Base-by-base conservation (phyloP, 768 basidiomycete genomes). In the Tulasnella sp. region DNA sequence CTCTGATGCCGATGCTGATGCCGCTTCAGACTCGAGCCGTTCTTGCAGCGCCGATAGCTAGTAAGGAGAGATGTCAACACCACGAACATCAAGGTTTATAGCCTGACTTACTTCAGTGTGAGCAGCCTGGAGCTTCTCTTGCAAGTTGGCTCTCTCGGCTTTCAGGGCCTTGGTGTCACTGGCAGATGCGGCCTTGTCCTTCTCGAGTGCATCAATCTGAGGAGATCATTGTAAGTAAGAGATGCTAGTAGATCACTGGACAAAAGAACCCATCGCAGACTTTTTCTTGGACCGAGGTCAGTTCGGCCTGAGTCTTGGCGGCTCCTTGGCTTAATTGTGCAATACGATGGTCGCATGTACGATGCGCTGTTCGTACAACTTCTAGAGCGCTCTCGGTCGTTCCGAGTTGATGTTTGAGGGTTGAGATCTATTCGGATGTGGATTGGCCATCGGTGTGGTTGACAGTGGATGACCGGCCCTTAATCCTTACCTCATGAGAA, bases 271-370 rank as follows among this genome's bases (percentile, higher is more conserved):
- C 4, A 23, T 5, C 15, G 42, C 26, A 34, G 23, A 56, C 55
- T 30, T 56, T 43, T 42, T 9, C 38, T 7, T 44, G 34, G 11
- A 56, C 17, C 24, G 34, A 38, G 29, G 23, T 43, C 15, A 56
- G 41, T 15, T 38, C 24, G n/a, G 21, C 44, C 29, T 56, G 10
- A 47, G 34, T 21, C 4, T 15, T 17, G 11, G 41, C 42, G 7
- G 42, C 55, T 43, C 11, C 15, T 26, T 30, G 23, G 13, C 26
- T 42, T 15, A 43, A 27, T 21, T 43, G 23, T 19, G 43, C 41
- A 19, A 56, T 56, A n/a, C 44, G 34, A 19, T 56, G 55, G 17
- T 56, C 55, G 23, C 55, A 56, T 43, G 21, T 43, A 13, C 23
- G 26, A 26, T 56, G 55, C 44, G 38, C 43, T 24, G 23, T 27